Evolutionary conservation across 257 asterid species (phyloP).

Genomic region (Solanum tacnaense): DNA sequence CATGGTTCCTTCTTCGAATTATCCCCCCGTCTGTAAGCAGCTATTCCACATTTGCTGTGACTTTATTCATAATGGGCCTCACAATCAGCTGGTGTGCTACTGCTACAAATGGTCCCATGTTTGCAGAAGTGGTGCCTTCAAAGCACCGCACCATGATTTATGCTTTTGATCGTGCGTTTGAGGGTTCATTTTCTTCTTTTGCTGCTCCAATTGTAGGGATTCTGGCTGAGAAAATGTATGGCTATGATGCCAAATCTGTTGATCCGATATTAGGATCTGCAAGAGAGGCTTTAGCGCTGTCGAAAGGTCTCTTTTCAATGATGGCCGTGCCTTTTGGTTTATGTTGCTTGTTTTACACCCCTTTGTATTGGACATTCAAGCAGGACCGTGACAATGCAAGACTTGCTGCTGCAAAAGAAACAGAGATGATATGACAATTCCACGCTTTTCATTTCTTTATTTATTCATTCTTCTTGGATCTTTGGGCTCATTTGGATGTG

Average conservation of each 20-base stretch:
- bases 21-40: conserved; percentile 60
- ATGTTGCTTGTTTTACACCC: conserved; percentile 83
- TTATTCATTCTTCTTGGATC: not conserved
- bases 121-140: conserved; percentile 93
- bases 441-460: not conserved
- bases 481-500: not conserved
- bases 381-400: conserved; percentile 78
- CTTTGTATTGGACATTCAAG: conserved; percentile 77
- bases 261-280: conserved; percentile 69
- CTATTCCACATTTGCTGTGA: conserved; percentile 50
- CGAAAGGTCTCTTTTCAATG: conserved; percentile 79
- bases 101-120: conserved; percentile 89
- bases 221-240: conserved; percentile 77
- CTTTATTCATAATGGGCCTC: conserved; percentile 81
- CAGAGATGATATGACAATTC: conserved; percentile 52
- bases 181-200: conserved; percentile 81
- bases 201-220: conserved; percentile 93
- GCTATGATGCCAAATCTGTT: conserved; percentile 60
- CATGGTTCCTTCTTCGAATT: conserved; percentile 57
- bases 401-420: conserved; percentile 48
- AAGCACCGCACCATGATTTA: conserved; percentile 91
- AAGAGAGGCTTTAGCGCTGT: conserved; percentile 69
- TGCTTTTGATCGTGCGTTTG: conserved; percentile 91
- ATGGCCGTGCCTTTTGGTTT: conserved; percentile 88
- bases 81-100: conserved; percentile 91